Percentiles rank a stretch among this genome's conserved stretches.
These are phyloP conservation scores for Cyclocybe aegerita DNA, from an alignment of 768 basidiomycete genomes.

Conservation along the genomic window DNA sequence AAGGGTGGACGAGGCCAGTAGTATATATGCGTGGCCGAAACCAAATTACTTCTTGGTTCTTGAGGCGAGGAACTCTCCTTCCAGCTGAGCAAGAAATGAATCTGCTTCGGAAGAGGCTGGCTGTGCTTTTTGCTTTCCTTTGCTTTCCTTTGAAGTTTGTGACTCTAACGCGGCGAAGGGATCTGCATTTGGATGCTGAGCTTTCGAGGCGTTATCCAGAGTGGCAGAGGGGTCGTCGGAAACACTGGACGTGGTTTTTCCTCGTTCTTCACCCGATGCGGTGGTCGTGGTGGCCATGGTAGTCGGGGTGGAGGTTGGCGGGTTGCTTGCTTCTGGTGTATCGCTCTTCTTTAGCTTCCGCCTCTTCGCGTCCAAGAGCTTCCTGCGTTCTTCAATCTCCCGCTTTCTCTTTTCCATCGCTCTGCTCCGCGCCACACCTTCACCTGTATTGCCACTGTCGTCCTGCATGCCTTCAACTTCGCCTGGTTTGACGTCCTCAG, in stretches of 20 bases:
- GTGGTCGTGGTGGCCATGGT: not conserved
- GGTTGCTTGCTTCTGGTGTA: constrained; percentile 3
- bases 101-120: constrained; percentile 45
- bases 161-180: constrained; percentile 54
- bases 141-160: constrained; percentile 22
- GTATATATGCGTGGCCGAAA: constrained; percentile 29
- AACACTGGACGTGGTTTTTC: not conserved
- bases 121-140: constrained; percentile 17
- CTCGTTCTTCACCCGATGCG: not conserved
- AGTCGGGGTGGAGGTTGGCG: not conserved
- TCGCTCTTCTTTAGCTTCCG: constrained; percentile 38
- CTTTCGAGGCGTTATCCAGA: too few relatives aligned
- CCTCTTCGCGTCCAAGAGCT: constrained; percentile 65
- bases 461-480: constrained; percentile 76
- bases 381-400: constrained; percentile 67
- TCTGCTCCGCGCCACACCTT: constrained; percentile 39
- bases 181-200: constrained; percentile 26
- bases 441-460: constrained; percentile 20
- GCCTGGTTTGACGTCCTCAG: constrained; percentile 61
- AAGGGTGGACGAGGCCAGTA: constrained; percentile 35
- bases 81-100: constrained; percentile 63
- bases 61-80: constrained; percentile 53
- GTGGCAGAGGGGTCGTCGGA: constrained; percentile 3
- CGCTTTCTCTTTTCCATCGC: constrained; percentile 74
- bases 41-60: constrained; percentile 26